Evolutionary conservation across 345 rosid genomes (phyloP).

Genomic region (Eucalyptus caleyi): DNA sequence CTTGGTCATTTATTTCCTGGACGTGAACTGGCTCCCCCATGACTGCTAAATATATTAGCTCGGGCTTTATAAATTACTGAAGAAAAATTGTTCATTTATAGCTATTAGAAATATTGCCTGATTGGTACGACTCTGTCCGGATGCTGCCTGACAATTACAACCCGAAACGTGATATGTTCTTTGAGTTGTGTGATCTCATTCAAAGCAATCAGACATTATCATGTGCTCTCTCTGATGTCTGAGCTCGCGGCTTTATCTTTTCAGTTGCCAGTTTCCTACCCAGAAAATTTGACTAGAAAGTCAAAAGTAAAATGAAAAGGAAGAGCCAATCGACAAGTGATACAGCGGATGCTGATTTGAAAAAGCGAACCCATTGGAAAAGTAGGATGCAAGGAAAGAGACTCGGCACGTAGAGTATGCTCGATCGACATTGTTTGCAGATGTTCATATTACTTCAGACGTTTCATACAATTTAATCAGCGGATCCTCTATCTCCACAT

Average conservation of each 20-base stretch:
- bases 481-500: not conserved
- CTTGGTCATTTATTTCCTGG: not conserved
- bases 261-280: not conserved
- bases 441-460: not conserved
- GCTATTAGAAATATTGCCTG: not conserved
- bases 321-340: not conserved
- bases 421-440: not conserved
- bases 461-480: accelerated
- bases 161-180: not conserved
- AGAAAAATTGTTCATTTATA: not conserved
- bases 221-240: not conserved
- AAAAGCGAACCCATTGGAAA: not conserved
- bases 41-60: not conserved
- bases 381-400: not conserved
- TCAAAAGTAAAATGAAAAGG: not conserved
- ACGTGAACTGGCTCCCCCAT: not conserved
- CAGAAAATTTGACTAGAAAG: not conserved
- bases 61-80: not conserved
- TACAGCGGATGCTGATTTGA: not conserved
- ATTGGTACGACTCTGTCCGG: not conserved
- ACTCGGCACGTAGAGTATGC: not conserved
- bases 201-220: not conserved
- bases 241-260: not conserved
- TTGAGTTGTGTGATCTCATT: not conserved
- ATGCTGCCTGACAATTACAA: not conserved